Evolutionary conservation across 805 yeast species (phyloP), one percentile per base, ranked within the genome.

Genomic region (Hyphopichia homilentoma): DNA sequence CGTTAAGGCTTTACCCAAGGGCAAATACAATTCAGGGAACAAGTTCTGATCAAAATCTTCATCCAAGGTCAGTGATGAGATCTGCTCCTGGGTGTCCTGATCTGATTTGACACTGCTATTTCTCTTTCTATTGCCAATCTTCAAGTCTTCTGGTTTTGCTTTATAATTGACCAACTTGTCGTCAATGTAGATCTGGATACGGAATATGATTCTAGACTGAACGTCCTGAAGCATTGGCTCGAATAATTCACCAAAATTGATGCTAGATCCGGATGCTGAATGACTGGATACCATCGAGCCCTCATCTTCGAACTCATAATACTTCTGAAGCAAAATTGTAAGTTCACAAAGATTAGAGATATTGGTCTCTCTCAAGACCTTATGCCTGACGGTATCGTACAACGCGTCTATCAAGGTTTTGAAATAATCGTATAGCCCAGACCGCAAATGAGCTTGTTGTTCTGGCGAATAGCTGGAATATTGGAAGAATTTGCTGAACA

Each of bases 171-270:
- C 73, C 32, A 89, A 75, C 38, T 77, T 78, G 21, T 76, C 75
- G 40, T 84, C 90, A 19, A 86, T 76, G 42, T 73, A 81, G 6
- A 74, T 70, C 51, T 86, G 93, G 8, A 84, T 81, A 44, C 90
- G 69, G 54, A 89, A 84, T 2, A 87, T 81, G 24, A 90, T 65
- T 38, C 96, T 66, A 2, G 85, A 71, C 57, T 90, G 97, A 0
- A 81, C 75, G 47, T 84, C 95, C 35, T 79, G 77, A 16, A 83
- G 54, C 7, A 87, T 73, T 0, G 94, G 89, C 34, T 75, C 75
- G 40, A 85, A 80, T 4, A 87, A 57, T 27, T 66, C 68, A 7
- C 79, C 84, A 39, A 72, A 70, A 36, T 75, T 68, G n/a, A 68
- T 56, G 14, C 52, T 52, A 7, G 41, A 36, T 6, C 34, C 43